phyloP scores from a whole-genome alignment of 2,329 filamentous ascomycete species.

The Fusarium sp. region DNA sequence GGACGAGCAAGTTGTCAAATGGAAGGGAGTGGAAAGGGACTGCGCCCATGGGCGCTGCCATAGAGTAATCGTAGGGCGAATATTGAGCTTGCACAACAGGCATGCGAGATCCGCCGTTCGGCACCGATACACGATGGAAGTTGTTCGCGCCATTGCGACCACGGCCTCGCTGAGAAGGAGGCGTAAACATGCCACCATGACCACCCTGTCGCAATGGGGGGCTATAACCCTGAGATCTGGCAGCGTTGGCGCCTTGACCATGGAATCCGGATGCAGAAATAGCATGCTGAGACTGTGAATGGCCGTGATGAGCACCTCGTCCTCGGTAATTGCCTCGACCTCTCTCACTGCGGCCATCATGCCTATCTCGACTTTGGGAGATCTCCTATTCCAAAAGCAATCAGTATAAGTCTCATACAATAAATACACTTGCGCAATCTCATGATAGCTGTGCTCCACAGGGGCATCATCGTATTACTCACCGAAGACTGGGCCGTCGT shows the following conservation, averaged over 20 bases:
- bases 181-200: slow-evolving; percentile 50
- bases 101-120: slow-evolving; percentile 50
- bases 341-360: slow-evolving; percentile 54
- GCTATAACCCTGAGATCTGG: slow-evolving; percentile 55
- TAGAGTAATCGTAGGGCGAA: slow-evolving; percentile 53
- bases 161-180: slow-evolving; percentile 49
- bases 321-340: slow-evolving; percentile 58
- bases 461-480: slow-evolving; percentile 44
- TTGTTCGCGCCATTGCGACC: slow-evolving; percentile 49
- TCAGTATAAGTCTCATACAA: not conserved
- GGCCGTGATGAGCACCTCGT: slow-evolving; percentile 57
- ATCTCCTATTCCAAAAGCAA: slow-evolving; percentile 40
- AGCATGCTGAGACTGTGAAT: slow-evolving; percentile 49
- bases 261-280: slow-evolving; percentile 44
- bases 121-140: slow-evolving; percentile 54
- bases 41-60: slow-evolving; percentile 52
- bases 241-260: slow-evolving; percentile 49
- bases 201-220: slow-evolving; percentile 56
- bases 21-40: slow-evolving; percentile 55
- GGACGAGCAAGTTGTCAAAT: slow-evolving; percentile 62
- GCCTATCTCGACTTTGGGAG: slow-evolving; percentile 45
- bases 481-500: slow-evolving; percentile 50
- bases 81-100: slow-evolving; percentile 52
- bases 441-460: not conserved
- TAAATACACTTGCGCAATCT: not conserved